Conservation (phyloP, 805 yeast genomes). For the Kluyveromyces aestuarii region DNA sequence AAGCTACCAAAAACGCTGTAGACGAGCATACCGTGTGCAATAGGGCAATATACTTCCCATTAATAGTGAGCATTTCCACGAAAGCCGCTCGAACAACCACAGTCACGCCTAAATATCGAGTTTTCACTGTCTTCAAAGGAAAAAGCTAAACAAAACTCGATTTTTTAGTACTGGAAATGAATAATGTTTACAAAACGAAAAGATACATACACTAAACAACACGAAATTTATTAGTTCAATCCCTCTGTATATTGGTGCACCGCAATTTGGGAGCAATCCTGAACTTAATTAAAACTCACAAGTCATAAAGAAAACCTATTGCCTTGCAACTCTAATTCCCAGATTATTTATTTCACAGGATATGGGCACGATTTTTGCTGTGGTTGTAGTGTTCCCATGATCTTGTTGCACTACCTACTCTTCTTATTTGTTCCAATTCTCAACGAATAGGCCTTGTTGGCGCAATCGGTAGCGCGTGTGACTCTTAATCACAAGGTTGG, state of each 20-base stretch:
- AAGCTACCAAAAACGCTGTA: conserved; percentile 67
- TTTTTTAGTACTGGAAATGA: background rate
- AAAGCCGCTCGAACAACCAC: background rate
- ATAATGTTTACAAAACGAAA: background rate
- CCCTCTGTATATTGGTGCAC: too few relatives aligned
- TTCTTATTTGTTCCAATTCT: background rate
- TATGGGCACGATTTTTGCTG: too few relatives aligned
- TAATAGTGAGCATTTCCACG: conserved; percentile 32
- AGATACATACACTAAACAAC: background rate
- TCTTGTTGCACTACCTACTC: too few relatives aligned
- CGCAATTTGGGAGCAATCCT: too few relatives aligned
- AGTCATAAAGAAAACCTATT: too few relatives aligned
- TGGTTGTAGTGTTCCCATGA: too few relatives aligned
- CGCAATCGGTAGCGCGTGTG: conserved; percentile 21
- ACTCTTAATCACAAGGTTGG: conserved; percentile 18
- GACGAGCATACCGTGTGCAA: conserved; percentile 68
- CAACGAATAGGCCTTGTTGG: conserved; percentile 12
- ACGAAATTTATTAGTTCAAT: background rate
- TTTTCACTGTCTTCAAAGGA: background rate
- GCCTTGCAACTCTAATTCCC: too few relatives aligned
- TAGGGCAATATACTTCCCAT: conserved; percentile 58
- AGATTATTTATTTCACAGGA: too few relatives aligned
- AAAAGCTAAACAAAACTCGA: background rate
- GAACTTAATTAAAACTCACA: too few relatives aligned
- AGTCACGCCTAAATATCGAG: background rate